phyloP scores from a whole-genome alignment of 306 rosid genomes.

The Abrus precatorius region DNA sequence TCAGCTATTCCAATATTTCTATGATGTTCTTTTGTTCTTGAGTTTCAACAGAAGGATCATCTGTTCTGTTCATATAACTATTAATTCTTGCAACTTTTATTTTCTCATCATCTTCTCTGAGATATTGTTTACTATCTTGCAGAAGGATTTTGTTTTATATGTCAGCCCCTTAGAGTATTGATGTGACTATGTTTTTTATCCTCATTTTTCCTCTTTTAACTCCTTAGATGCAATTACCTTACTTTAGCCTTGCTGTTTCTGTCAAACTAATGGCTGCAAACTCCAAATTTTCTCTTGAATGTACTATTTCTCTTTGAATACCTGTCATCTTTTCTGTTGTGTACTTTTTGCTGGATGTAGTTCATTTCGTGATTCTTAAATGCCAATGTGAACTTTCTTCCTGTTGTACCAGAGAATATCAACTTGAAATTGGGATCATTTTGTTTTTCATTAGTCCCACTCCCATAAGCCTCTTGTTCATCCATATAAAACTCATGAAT shows the following conservation, averaged over 20 bases:
- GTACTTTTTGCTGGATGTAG: background rate
- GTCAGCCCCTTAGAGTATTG: background rate
- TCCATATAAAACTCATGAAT: constrained; percentile 5
- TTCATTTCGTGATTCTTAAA: background rate
- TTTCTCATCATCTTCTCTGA: constrained; percentile 10
- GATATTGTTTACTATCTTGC: background rate
- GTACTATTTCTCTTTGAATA: constrained; percentile 1
- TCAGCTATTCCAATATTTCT: constrained; percentile 18
- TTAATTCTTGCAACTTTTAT: constrained; percentile 22
- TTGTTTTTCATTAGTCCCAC: background rate
- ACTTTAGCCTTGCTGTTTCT: background rate
- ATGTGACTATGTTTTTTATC: background rate
- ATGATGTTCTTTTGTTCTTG: constrained; percentile 2
- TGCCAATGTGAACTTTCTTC: background rate
- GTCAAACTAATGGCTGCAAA: background rate
- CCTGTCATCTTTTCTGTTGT: background rate
- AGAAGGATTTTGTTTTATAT: background rate
- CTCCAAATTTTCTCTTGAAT: background rate
- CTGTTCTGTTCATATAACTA: background rate
- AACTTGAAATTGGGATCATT: background rate
- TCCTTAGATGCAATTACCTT: background rate
- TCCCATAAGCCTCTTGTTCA: background rate
- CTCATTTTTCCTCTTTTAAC: background rate
- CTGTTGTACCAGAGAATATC: background rate
- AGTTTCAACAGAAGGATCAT: constrained; percentile 11